Evolutionary conservation across 768 basidiomycete genomes (phyloP).

Genomic region (Tricholoma hemisulphureum): DNA sequence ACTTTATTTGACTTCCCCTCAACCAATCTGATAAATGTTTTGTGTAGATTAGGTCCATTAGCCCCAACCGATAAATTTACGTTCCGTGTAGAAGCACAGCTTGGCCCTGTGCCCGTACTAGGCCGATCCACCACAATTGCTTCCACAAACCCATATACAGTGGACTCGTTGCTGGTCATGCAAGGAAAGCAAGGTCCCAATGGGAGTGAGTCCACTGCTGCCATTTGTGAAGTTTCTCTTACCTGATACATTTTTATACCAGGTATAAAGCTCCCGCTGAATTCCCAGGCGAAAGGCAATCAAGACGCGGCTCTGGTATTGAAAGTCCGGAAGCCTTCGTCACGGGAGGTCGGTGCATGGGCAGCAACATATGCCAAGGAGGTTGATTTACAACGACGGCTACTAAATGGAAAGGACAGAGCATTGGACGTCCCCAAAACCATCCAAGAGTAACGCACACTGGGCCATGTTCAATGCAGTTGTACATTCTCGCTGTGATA

Average conservation of each 20-base stretch:
- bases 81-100: not conserved
- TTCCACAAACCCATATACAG: not conserved
- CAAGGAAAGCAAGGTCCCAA: not conserved
- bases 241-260: not conserved
- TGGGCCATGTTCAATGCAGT: no score
- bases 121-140: conserved; percentile 1
- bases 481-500: no score
- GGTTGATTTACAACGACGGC: not conserved
- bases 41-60: not conserved
- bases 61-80: not conserved
- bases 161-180: not conserved
- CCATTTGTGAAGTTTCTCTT: not conserved
- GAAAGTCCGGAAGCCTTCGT: not conserved
- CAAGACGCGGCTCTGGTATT: not conserved
- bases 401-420: not conserved
- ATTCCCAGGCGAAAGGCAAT: not conserved
- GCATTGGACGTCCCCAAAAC: not conserved
- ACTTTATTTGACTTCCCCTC: not conserved
- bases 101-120: not conserved
- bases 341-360: not conserved
- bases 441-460: not conserved
- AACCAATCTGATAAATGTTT: not conserved
- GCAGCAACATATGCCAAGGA: not conserved
- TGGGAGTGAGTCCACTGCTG: not conserved
- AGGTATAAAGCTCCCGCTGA: not conserved